A percentile compares a stretch with the other conserved stretches of the same genome.
Evolutionary conservation across 305 asterid species (phyloP).

Genomic region (Vinca major): DNA sequence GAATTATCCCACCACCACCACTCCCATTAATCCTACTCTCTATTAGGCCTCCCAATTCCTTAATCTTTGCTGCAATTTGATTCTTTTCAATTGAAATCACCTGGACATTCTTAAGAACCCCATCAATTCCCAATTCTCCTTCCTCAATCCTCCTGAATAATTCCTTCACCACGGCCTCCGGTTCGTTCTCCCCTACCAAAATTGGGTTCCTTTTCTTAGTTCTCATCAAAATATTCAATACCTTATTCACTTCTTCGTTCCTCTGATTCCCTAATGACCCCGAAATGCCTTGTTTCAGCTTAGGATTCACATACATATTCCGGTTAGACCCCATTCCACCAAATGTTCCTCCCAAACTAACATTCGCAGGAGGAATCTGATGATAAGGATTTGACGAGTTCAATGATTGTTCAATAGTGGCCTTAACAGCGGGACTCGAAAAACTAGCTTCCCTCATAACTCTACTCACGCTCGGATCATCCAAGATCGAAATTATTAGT

Average conservation of each 20-base stretch:
- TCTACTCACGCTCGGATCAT: conserved; percentile 89
- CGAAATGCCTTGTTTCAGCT: conserved; percentile 30
- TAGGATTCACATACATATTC: conserved; percentile 49
- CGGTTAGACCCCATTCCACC: conserved; percentile 36
- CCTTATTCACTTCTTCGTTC: conserved; percentile 50
- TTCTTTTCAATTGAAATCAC: conserved; percentile 41
- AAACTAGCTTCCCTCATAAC: conserved; percentile 96
- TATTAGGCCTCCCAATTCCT: conserved; percentile 43
- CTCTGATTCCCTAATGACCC: conserved; percentile 27
- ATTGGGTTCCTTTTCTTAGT: conserved; percentile 65
- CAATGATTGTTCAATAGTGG: conserved; percentile 51
- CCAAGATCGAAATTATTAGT: conserved; percentile 77
- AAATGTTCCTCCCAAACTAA: conserved; percentile 26
- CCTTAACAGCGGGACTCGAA: conserved; percentile 80
- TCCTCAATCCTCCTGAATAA: conserved; percentile 42
- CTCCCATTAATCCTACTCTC: conserved; percentile 29
- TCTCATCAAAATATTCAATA: conserved; percentile 55
- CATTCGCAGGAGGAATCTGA: conserved; percentile 11
- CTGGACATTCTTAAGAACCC: conserved; percentile 35
- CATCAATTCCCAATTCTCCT: conserved; percentile 27
- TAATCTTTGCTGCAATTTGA: conserved; percentile 38
- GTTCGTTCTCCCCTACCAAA: conserved; percentile 70
- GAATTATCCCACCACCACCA: conserved; percentile 41
- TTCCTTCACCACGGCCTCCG: conserved; percentile 58
- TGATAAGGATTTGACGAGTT: conserved; percentile 35